Evolutionary conservation across 2,329 filamentous ascomycete species (phyloP), one percentile per base, ranked within the genome.

Genomic region (Pseudocercospora pini-densiflorae): DNA sequence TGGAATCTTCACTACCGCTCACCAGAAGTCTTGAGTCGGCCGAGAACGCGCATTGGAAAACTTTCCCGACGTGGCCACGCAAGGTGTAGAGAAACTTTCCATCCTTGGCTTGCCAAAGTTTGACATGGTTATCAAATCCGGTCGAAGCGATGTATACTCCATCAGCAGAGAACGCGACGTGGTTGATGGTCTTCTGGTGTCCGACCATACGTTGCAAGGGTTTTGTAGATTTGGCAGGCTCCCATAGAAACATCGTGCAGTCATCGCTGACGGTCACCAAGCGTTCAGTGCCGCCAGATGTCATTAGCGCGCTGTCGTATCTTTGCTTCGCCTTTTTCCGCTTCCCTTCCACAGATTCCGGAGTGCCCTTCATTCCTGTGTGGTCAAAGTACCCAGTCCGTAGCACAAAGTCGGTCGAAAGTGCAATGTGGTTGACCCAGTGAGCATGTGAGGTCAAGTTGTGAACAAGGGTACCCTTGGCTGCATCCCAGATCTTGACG

Each of bases 231-330:
- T 84, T 85, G 9, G 89, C 85, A 0, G 94, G 94, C 67, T 96
- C 92, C 94, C 94, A 99, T 7, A 99, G 86, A 77, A 93, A 97
- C 87, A 99, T 94, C 5, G 94, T 97, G 78, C 94, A 97, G 79
- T 99, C 95, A 76, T 98, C 95, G 71, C 91, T 94, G 2, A 94
- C 95, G 8, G 93, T 96, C 2, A 97, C 92, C 3, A 98, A 81
- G 29, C 92, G 88, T 81, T 99, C 95, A 0, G 91, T 88, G 23
- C 97, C 84, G 12, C 72, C 72, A 6, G 75, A 73, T 12, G 65
- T 68, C 1, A 85, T 91, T 5, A 93, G 92, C 1, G 93, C 93
- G 77, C 93, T 92, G 73, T 95, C 89, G 76, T 97, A 98, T 27
- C 93, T 87, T 72, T 91, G 87, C 77, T 89, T 90, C 0, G 95